Base-by-base conservation (phyloP, 371 early-diverging fungal species). In the Apophysomyces trapeziformis region DNA sequence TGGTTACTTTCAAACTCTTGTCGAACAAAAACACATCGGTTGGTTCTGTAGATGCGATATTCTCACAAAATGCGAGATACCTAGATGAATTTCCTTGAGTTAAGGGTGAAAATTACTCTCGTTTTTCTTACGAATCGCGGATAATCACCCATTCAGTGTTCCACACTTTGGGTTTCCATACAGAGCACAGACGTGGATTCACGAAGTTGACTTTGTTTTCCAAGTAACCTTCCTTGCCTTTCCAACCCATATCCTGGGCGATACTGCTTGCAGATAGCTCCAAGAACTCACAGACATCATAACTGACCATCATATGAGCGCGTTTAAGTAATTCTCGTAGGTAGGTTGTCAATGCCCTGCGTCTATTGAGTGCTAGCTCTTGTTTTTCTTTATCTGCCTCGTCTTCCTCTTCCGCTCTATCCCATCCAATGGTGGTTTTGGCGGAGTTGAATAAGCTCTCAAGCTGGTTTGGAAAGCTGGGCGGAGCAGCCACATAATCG, bases 181-280 rank as follows among this genome's bases (percentile, higher is more conserved):
- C 47, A 7, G 81, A 77, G 57, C 85, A 87, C 26, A 79, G 58
- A 5, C 75, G 47, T 3, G 69, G 72, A 7, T 65, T 70, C 2
- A 78, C 76, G 61, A 82, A 77, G 16, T 83, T 76, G 47, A 85
- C 72, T 18, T 84, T 82, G 47, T 84, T 80, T 2, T 89, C 82
- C 69, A 94, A 67, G 62, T 87, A 88, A 9, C 91, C 92, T 68
- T 94, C 95, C 65, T 92, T 93, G 57, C 93, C 93, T 66, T 94
- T 94, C 93, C 93, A 93, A 3, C 93, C 92, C 83, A 91, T 88
- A 64, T 90, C 91, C 54, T 85, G 87, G n/a, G 83, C 80, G 56
- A 94, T 85, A 54, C 92, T 91, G 61, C 88, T 79, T 7, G 88
- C 85, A 26, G 92, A 91, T 32, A 94, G 69, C 69, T 93, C 93